These are phyloP conservation scores for Ceratobasidium theobromae DNA, from an alignment of 1,284 basidiomycete genomes.

Conservation along the genomic window DNA sequence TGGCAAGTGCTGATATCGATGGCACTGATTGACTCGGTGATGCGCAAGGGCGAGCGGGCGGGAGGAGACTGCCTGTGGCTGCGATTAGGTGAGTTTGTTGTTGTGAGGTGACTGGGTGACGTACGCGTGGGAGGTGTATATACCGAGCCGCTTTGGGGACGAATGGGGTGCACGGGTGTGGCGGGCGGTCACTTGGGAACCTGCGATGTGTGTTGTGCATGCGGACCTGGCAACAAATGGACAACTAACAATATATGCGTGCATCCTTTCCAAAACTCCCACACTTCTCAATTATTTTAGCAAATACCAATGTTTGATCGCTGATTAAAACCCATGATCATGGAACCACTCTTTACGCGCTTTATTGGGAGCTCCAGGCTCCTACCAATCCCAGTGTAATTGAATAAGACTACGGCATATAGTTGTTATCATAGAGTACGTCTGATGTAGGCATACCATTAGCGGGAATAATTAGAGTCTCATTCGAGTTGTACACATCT, in stretches of 20 bases:
- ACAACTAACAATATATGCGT: no score
- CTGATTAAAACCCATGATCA: no score
- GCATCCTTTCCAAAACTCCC: no score
- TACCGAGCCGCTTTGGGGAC: neutral
- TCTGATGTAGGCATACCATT: neutral
- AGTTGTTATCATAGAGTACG: no score
- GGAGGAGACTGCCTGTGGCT: neutral
- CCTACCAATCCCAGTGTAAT: no score
- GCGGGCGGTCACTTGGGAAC: neutral
- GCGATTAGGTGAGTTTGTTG: neutral
- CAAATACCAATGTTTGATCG: no score
- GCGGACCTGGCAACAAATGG: constrained; percentile 2
- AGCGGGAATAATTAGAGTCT: neutral
- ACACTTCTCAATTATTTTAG: no score
- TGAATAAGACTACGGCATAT: no score
- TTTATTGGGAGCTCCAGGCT: no score
- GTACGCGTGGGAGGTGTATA: neutral
- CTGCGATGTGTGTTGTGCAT: constrained; percentile 7
- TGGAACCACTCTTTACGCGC: no score
- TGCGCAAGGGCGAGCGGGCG: constrained; percentile 27
- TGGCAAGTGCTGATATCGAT: no score
- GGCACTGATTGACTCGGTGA: constrained; percentile 4
- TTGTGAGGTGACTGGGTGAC: neutral
- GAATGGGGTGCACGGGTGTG: constrained; percentile 1
- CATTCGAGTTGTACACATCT: neutral